phyloP scores from a whole-genome alignment of 2,329 filamentous ascomycete species.

The Curvularia sp. region DNA sequence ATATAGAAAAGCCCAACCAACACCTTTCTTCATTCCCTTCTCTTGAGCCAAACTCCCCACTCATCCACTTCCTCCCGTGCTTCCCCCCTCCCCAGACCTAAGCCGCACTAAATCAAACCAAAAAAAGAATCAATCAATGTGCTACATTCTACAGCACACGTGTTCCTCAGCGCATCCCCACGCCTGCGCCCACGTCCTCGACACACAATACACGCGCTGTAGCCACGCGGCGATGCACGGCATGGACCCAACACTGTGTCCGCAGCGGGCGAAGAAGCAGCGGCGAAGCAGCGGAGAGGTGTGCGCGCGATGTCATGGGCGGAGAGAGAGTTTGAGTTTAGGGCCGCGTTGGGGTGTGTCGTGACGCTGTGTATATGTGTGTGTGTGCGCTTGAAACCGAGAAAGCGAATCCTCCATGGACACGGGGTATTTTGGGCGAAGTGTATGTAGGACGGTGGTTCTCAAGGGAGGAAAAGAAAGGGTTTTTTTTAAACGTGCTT shows the following conservation, averaged over 20 bases:
- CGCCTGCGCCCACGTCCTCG: constrained; percentile 23
- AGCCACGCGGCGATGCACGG: constrained; percentile 29
- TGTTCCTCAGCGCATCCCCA: constrained; percentile 16
- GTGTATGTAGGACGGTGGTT: no score
- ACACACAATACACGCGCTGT: constrained; percentile 32
- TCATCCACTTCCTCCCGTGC: no score
- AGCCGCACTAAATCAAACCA: background rate
- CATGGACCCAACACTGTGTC: constrained; percentile 30
- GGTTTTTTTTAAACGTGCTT: no score
- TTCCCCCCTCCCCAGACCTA: background rate
- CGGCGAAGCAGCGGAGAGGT: constrained; percentile 1
- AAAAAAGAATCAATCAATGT: constrained; percentile 25
- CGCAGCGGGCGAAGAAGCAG: constrained; percentile 34
- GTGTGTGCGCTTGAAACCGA: no score
- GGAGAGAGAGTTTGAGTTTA: constrained; percentile 30
- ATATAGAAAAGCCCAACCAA: no score
- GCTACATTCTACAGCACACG: constrained; percentile 33
- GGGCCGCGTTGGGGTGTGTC: constrained; percentile 1
- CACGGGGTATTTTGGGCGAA: no score
- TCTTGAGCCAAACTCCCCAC: no score
- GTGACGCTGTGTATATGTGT: no score
- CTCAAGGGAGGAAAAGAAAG: no score
- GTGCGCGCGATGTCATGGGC: constrained; percentile 22
- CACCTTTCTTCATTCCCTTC: no score
- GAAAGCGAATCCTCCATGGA: no score